Conservation (phyloP, 305 asterid species). For the Fraxinus albicans region DNA sequence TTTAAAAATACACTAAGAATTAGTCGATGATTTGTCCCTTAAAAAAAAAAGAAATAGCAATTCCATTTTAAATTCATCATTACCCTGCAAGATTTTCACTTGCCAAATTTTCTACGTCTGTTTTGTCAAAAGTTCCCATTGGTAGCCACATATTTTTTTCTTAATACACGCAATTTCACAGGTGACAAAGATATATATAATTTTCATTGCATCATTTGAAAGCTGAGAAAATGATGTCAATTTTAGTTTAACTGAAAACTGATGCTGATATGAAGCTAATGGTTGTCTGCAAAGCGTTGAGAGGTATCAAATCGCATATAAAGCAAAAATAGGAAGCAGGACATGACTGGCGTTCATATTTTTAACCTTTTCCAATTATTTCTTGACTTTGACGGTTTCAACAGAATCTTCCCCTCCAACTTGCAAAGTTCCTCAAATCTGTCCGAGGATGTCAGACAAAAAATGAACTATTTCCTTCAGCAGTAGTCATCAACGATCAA, state of each 20-base stretch:
- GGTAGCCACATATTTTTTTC: background rate
- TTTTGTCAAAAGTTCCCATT: background rate
- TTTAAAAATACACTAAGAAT: background rate
- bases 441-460: slow-evolving; percentile 42
- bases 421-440: slow-evolving; percentile 31
- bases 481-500: background rate
- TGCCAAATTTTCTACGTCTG: background rate
- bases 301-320: slow-evolving; percentile 14
- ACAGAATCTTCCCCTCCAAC: slow-evolving; percentile 25
- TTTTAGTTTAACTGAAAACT: background rate
- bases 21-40: background rate
- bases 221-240: background rate
- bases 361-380: background rate
- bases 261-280: slow-evolving; percentile 34
- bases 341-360: slow-evolving; percentile 4
- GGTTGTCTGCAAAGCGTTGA: slow-evolving; percentile 24
- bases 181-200: slow-evolving; percentile 17
- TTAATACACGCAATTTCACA: background rate
- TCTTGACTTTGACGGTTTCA: slow-evolving; percentile 21
- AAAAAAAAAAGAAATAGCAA: slow-evolving; percentile 1
- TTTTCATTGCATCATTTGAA: slow-evolving; percentile 1
- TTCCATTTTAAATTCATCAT: background rate
- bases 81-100: background rate
- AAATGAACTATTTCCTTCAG: slow-evolving; percentile 16
- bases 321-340: background rate